A percentile compares a stretch with the other conserved stretches of the same genome.
Conservation (phyloP, 2,329 filamentous ascomycete genomes). For the Diplocarpon mali region DNA sequence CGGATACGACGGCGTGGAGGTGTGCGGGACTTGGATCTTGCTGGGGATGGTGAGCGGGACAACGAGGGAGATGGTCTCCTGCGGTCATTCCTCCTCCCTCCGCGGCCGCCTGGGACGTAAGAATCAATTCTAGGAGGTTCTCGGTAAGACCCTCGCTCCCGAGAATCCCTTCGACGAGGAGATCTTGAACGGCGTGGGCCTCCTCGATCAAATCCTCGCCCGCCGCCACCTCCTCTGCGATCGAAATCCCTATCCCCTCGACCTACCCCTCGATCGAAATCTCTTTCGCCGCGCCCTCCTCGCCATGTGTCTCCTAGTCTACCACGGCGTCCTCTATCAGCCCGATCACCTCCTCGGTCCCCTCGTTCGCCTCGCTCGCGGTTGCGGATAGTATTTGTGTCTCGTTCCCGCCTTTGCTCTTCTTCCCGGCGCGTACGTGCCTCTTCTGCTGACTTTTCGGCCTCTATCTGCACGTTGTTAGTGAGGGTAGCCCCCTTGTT, state of each 20-base stretch:
- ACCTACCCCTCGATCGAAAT: constrained; percentile 31
- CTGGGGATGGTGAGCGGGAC: constrained; percentile 23
- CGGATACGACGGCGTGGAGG: constrained; percentile 20
- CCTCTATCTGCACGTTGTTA: constrained; percentile 52
- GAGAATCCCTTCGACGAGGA: constrained; percentile 29
- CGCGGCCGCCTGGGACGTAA: constrained; percentile 26
- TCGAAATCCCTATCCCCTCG: constrained; percentile 35
- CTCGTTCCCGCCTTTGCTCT: constrained; percentile 59
- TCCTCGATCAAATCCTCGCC: constrained; percentile 33
- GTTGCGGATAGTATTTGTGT: constrained; percentile 56
- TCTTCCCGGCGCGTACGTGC: constrained; percentile 61
- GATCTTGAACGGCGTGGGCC: constrained; percentile 35
- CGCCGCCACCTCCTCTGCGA: constrained; percentile 9
- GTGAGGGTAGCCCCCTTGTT: not conserved
- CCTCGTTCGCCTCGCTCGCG: constrained; percentile 46
- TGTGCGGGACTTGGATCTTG: constrained; percentile 22
- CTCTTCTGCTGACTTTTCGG: constrained; percentile 70
- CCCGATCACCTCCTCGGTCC: constrained; percentile 38
- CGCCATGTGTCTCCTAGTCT: constrained; percentile 33
- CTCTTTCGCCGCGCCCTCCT: constrained; percentile 38
- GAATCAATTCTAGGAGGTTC: constrained; percentile 24
- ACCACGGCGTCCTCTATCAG: constrained; percentile 39
- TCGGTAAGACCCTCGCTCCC: constrained; percentile 28
- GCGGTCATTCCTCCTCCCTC: constrained; percentile 23
- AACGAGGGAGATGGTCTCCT: constrained; percentile 23